Conservation (phyloP, 116 monocot species). For the Cymodocea nodosa region DNA sequence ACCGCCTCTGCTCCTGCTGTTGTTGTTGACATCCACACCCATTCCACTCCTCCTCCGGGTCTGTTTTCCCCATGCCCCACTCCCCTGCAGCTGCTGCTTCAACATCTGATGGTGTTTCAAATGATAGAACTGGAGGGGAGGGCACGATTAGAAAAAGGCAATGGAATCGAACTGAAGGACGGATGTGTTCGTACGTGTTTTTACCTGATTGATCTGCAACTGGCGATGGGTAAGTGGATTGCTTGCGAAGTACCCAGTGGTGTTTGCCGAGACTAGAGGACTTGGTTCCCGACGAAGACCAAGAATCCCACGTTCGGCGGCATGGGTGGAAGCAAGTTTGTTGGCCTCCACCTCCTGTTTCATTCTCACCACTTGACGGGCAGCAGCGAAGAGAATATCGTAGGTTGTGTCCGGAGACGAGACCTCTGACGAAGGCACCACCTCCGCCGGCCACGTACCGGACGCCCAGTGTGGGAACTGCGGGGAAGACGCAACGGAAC, state of each 20-base stretch:
- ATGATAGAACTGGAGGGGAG: conserved; percentile 29
- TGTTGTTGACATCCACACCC: neutral
- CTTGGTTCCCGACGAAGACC: neutral
- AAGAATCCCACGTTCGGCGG: conserved; percentile 8
- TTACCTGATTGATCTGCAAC: conserved; percentile 33
- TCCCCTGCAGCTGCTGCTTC: conserved; percentile 12
- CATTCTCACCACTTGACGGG: conserved; percentile 8
- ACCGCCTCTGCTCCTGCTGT: neutral
- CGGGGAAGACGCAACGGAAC: too few species aligned
- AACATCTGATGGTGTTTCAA: conserved; percentile 41
- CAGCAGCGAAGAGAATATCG: conserved; percentile 8
- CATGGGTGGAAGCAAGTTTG: neutral
- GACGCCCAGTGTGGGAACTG: too few species aligned
- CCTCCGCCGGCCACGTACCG: too few species aligned
- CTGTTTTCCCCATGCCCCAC: conserved; percentile 24
- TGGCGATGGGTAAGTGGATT: conserved; percentile 23
- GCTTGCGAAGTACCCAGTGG: conserved; percentile 4
- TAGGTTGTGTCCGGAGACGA: conserved; percentile 23
- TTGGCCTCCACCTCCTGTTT: conserved; percentile 4
- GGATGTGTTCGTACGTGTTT: neutral
- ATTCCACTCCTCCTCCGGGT: conserved; percentile 1
- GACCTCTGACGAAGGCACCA: conserved; percentile 13
- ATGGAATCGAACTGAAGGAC: too few species aligned
- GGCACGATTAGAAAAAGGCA: too few species aligned
- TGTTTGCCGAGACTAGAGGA: neutral